These are phyloP conservation scores for Epichloe brachyelytri DNA, from an alignment of 2,329 filamentous ascomycete genomes.

Conservation along the genomic window DNA sequence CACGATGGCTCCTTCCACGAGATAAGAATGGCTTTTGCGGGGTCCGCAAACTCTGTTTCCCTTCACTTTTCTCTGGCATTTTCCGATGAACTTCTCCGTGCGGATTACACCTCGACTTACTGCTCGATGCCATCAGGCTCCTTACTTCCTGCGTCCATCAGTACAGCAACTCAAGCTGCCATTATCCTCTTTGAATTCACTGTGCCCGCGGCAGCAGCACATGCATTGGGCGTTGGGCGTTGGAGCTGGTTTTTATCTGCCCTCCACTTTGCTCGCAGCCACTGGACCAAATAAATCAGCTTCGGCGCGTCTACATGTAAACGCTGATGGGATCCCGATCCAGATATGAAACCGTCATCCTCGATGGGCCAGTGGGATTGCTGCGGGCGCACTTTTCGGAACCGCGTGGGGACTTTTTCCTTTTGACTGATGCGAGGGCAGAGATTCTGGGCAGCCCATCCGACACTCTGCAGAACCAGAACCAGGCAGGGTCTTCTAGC, in stretches of 20 bases:
- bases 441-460: background rate
- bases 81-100: too few species aligned
- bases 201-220: background rate
- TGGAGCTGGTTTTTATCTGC: too few species aligned
- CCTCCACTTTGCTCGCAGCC: too few species aligned
- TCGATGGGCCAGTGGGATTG: background rate
- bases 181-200: too few species aligned
- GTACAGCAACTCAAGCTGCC: too few species aligned
- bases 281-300: background rate
- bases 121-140: too few species aligned
- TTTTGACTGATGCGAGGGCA: background rate
- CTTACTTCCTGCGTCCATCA: too few species aligned
- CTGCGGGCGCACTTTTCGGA: background rate
- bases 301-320: background rate
- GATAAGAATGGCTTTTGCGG: background rate
- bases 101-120: too few species aligned
- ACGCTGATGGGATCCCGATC: background rate
- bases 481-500: background rate
- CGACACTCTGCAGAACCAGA: slow-evolving; percentile 1
- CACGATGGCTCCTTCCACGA: background rate
- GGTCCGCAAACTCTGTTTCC: background rate
- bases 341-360: background rate
- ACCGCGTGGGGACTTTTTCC: slow-evolving; percentile 1
- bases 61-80: too few species aligned
- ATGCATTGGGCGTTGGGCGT: background rate